These are phyloP conservation scores for Chloromonas sp. DNA, from an alignment of 163 green algal species.

Conservation along the genomic window DNA sequence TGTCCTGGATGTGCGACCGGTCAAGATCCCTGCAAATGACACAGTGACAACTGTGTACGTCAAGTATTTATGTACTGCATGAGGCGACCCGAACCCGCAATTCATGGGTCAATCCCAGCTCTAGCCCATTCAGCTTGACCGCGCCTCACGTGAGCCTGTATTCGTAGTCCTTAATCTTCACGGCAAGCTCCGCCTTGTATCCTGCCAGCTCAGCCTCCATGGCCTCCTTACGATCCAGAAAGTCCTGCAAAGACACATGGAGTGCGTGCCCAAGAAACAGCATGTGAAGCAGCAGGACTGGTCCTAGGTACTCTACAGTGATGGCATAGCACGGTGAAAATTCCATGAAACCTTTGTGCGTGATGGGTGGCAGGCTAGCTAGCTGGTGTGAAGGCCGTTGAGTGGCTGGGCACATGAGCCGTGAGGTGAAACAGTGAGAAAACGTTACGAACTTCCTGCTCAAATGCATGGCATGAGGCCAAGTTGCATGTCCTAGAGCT, in stretches of 20 bases:
- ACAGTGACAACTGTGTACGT: not conserved
- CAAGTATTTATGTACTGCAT: too few species aligned
- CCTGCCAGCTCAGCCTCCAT: conserved; percentile 41
- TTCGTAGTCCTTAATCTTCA: conserved; percentile 31
- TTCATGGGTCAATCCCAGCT: too few species aligned
- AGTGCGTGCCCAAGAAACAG: not conserved
- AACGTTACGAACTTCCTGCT: too few species aligned
- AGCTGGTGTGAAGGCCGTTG: too few species aligned
- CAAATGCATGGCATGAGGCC: too few species aligned
- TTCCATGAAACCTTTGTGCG: not conserved
- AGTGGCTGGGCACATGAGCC: too few species aligned
- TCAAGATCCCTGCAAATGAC: conserved; percentile 59
- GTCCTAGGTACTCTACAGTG: not conserved
- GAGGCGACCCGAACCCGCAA: too few species aligned
- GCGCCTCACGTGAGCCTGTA: conserved; percentile 34
- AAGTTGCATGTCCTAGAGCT: too few species aligned
- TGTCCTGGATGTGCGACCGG: conserved; percentile 74
- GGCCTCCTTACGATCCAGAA: conserved; percentile 47
- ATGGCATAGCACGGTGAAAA: not conserved
- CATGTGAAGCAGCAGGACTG: not conserved
- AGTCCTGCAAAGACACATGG: conserved; percentile 25
- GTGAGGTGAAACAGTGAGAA: too few species aligned
- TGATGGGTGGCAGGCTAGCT: too few species aligned
- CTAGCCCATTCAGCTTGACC: too few species aligned
- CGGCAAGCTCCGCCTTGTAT: conserved; percentile 19